Base-by-base conservation (phyloP, 208 protist species). In the Trypanosoma congolense region DNA sequence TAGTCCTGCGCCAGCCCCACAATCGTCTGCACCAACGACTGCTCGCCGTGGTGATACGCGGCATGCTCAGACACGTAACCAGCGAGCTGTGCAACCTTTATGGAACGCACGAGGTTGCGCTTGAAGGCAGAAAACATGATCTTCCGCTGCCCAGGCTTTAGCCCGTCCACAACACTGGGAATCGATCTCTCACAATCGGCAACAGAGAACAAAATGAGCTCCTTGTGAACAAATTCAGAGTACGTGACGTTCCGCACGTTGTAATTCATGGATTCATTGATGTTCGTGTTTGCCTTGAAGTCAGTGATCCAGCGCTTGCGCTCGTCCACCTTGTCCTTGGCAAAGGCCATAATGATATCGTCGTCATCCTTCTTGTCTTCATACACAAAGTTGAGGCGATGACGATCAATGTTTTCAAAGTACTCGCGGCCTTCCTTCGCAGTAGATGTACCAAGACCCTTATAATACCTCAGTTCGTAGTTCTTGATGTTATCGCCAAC, bases 21-120 rank as follows among this genome's bases (percentile, higher is more conserved):
- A 48, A 99, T 99, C 8, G 99, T 99, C 46, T 87, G 73, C n/a
- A 86, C 79, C 1, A 99, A 85, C 3, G 81, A 95, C 52, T 79
- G 62, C 77, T 99, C 99, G 38, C 99, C 99, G 75, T 99, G 99
- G 73, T 99, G 99, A 87, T 99, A 99, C 8, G 98, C 97, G 4
- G 95, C 95, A 56, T 99, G 92, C 80, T 99, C 97, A 40, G 97
- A 86, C n/a, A 99, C 97, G 78, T 99, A 99, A 56, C 98, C 99
- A 40, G 96, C 79, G 4, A 99, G 88, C 89, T 99, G 98, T 6
- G 97, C 96, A 10, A 99, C 99, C 76, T 99, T 99, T 60, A 98
- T 95, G 9, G 99, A 97, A n/a, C 91, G 79, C 42, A 72, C 95
- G 2, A 99, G 76, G 44, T 99, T 99, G 43, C 97, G 87, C 83